Evolutionary conservation across 2,329 filamentous ascomycete genomes (phyloP), one percentile per base, ranked within the genome.

Genomic region (Fusarium proliferatum): DNA sequence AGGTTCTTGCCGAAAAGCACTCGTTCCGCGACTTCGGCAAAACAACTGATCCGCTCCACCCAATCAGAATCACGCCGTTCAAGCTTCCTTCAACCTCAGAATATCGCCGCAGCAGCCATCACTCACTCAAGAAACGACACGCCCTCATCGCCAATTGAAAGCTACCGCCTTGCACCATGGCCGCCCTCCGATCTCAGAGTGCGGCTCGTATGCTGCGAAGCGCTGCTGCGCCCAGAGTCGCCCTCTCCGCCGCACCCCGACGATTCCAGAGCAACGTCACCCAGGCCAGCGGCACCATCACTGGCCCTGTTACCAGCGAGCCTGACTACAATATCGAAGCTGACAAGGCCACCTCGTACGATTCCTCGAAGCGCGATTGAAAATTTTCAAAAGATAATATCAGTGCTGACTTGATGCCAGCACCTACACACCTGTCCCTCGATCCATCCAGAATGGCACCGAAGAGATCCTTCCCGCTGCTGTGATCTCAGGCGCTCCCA

Each of bases 321-420:
- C 94, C 94, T 69, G 92, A 97, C 81, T 98, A 97, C 82, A 88
- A 89, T 75, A 92, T 92, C 48, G 91, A 91, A 57, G 88, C 93
- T 78, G 96, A 98, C 84, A 95, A 95, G 84, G 93, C 93, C 72
- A 97, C 94, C 74, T 98, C 95, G 95, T 98, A 89, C 77, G 83
- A 65, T 41, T 39, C 34, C 61, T 39, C 58, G 26, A 66, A 23
- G 21, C 26, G 30, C 56, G 52, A 71, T 49, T 63, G 30, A 53
- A 68, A 42, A 39, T n/a, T 52, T n/a, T 52, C 12, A 26, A 13
- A 67, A 45, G 12, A 41, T 26, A 48, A 61, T 36, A 26, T 15
- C 66, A 52, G 48, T 72, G 71, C 77, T 78, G 70, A 78, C 73
- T 42, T 21, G 46, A 39, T 46, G 33, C 52, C 80, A 98, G 96